phyloP scores from a whole-genome alignment of 169 alveolate species.

The Theileria sp. region DNA sequence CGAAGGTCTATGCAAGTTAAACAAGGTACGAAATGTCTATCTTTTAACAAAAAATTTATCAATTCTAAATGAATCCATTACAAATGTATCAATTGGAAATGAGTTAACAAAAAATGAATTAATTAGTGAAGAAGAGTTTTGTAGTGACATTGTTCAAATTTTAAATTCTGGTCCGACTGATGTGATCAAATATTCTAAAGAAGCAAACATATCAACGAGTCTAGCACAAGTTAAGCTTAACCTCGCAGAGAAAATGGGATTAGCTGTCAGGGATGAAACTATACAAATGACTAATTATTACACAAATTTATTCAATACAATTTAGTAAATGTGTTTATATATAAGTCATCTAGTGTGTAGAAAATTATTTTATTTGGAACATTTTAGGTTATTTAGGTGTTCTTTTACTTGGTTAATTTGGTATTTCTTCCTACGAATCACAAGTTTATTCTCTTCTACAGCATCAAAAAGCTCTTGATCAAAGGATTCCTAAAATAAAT shows the following conservation, averaged over 20 bases:
- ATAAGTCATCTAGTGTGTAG: too few relatives aligned
- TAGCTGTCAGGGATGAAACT: slow-evolving; percentile 54
- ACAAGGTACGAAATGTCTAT: slow-evolving; percentile 29
- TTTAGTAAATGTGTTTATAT: neutral
- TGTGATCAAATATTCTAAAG: slow-evolving; percentile 6
- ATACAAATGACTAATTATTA: slow-evolving; percentile 20
- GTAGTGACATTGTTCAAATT: neutral
- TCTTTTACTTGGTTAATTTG: slow-evolving; percentile 39
- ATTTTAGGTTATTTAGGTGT: slow-evolving; percentile 27
- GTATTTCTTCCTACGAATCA: slow-evolving; percentile 45
- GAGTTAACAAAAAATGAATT: too few relatives aligned
- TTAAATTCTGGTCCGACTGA: slow-evolving; percentile 35
- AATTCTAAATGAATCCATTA: too few relatives aligned
- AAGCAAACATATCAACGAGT: slow-evolving; percentile 14
- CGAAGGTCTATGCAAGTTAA: slow-evolving; percentile 18
- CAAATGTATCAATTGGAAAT: too few relatives aligned
- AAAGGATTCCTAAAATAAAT: slow-evolving; percentile 6
- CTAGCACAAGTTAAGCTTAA: slow-evolving; percentile 44
- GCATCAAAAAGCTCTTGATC: slow-evolving; percentile 35
- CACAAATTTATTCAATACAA: slow-evolving; percentile 20
- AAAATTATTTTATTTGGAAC: too few relatives aligned
- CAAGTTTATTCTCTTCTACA: slow-evolving; percentile 54
- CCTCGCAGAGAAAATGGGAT: slow-evolving; percentile 48
- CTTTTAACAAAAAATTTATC: slow-evolving; percentile 2
- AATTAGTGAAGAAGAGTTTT: neutral